phyloP scores from a whole-genome alignment of 1,284 basidiomycete species.

The Fomitiporia mediterranea region DNA sequence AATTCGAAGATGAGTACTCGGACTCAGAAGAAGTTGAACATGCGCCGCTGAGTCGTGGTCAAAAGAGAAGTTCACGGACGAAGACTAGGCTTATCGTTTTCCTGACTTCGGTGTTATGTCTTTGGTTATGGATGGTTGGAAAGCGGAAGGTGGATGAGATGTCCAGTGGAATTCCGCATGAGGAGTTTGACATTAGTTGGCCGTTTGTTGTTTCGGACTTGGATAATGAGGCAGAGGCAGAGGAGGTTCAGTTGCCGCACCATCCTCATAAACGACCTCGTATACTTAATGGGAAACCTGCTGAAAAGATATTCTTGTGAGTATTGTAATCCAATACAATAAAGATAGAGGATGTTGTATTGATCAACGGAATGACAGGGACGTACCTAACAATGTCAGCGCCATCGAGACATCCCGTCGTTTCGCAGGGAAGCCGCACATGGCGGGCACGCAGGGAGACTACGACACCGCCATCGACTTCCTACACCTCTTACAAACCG shows the following conservation, averaged over 20 bases:
- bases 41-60: background rate
- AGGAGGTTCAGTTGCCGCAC: background rate
- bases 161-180: constrained; percentile 4
- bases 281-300: constrained; percentile 18
- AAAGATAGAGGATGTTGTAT: background rate
- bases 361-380: background rate
- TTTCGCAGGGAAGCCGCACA: constrained; percentile 66
- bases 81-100: constrained; percentile 6
- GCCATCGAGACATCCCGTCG: constrained; percentile 40
- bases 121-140: constrained; percentile 10
- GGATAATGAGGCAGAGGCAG: background rate
- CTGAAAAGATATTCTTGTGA: constrained; percentile 20
- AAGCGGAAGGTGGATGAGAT: constrained; percentile 1
- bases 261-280: background rate
- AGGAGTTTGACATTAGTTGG: constrained; percentile 13
- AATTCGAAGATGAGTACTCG: background rate
- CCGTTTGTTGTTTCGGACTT: constrained; percentile 1
- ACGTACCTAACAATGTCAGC: constrained; percentile 20
- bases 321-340: background rate
- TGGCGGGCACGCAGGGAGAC: constrained; percentile 66
- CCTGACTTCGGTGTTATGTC: background rate
- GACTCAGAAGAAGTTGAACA: too few relatives aligned
- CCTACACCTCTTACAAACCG: constrained; percentile 56
- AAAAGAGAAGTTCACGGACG: background rate
- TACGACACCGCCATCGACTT: constrained; percentile 60